Evolutionary conservation across 208 protist species (phyloP).

Genomic region (Endotrypanum monterogeii): DNA sequence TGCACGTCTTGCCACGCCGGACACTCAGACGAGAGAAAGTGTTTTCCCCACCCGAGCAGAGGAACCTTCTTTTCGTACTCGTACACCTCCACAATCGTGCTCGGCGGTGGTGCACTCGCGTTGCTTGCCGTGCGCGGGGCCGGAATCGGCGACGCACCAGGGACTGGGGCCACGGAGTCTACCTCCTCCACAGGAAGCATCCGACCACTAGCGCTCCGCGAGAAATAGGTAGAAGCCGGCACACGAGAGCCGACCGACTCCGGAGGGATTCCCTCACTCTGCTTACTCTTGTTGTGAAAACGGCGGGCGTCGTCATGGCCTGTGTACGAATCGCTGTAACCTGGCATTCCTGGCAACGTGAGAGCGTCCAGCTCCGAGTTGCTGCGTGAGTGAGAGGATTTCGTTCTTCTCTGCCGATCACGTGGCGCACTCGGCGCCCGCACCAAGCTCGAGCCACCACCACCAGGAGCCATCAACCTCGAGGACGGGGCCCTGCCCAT

Average conservation of each 20-base stretch:
- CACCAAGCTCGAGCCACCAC: conserved; percentile 9
- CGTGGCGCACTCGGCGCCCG: conserved; percentile 27
- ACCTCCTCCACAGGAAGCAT: conserved; percentile 12
- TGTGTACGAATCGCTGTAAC: background rate
- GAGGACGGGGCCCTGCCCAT: background rate
- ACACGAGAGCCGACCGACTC: conserved; percentile 11
- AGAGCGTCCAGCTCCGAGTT: conserved; percentile 24
- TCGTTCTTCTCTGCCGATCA: conserved; percentile 2
- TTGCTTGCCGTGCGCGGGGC: conserved; percentile 22
- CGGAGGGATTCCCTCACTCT: background rate
- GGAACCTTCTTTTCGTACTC: conserved; percentile 66
- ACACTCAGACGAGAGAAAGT: conserved; percentile 41
- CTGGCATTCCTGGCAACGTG: background rate
- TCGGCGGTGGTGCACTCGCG: conserved; percentile 16
- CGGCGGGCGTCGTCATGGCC: background rate
- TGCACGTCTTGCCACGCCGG: conserved; percentile 62
- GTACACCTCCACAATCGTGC: conserved; percentile 51
- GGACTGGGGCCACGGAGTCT: conserved; percentile 11
- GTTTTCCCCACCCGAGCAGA: conserved; percentile 60
- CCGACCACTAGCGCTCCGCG: conserved; percentile 27
- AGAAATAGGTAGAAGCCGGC: conserved; percentile 5
- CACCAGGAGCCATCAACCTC: background rate
- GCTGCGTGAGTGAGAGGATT: conserved; percentile 21
- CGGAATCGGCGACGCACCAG: conserved; percentile 19
- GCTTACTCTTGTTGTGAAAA: conserved; percentile 7